Evolutionary conservation across 1,284 basidiomycete species (phyloP), one percentile per base, ranked within the genome.

Genomic region (Puccinia coronata): DNA sequence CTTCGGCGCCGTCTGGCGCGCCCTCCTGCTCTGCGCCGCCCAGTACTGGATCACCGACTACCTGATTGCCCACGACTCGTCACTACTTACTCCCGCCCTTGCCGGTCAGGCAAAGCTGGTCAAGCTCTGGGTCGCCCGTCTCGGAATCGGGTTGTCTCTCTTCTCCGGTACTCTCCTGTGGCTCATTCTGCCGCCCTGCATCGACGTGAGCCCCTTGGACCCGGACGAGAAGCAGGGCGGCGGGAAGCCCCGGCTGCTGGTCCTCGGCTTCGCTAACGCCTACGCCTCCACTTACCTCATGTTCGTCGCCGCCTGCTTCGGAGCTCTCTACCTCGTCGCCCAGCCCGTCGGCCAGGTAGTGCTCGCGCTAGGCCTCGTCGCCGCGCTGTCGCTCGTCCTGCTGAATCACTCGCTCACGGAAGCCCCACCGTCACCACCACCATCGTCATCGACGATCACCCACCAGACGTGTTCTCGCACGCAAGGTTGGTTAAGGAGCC

Each of bases 261-360:
- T 98, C 0, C 87, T 95, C 0, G 95, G 96, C 0, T 97, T 93
- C 84, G 92, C 93, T 0, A 98, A 99, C 86, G 91, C 92, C 0
- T 94, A 92, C 83, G 97, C 95, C 2, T 91, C 94, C 25, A 91
- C 92, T 0, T 97, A 95, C 86, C 87, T 96, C 75, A 87, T 98
- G 65, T 92, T 97, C 84, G 91, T 92, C 88, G 88, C 90, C 25
- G 88, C 92, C 39, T 87, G 89, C 57, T 90, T 96, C 72, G 88
- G 89, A 18, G 80, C 92, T 34, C 83, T 89, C 55, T 95, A 92
- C 87, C 86, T 91, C 43, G 88, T 91, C 8, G 90, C 90, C 14
- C 94, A 95, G 83, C 90, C 95, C 0, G 91, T 91, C 0, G 95
- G 92, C 0, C 96, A 98, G 85, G 82, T 97, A 31, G 89, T 91